phyloP scores from a whole-genome alignment of 2,329 filamentous ascomycete genomes.

The Paramyrothecium sp. region DNA sequence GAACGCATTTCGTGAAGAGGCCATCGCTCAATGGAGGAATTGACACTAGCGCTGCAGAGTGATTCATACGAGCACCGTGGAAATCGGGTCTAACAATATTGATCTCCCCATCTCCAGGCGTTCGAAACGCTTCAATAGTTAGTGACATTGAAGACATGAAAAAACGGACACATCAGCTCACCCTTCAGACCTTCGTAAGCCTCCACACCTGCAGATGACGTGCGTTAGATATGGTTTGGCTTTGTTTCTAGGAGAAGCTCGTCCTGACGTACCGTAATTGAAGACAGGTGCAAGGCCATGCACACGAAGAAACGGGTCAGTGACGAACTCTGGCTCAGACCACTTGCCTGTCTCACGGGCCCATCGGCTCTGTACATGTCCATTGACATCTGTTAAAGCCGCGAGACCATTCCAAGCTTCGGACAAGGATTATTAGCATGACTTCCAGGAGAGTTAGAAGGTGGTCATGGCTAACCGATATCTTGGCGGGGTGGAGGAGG shows the following conservation, averaged over 20 bases:
- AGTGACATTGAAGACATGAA: no score
- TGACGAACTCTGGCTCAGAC: constrained; percentile 4
- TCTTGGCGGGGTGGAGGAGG: no score
- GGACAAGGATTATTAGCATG: no score
- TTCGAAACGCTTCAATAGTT: constrained; percentile 1
- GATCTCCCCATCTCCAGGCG: neutral
- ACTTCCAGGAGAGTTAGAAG: no score
- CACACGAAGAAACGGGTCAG: constrained; percentile 3
- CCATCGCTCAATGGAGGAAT: constrained; percentile 60
- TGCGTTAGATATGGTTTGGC: neutral
- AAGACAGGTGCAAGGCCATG: constrained; percentile 8
- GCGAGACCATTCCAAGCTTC: no score
- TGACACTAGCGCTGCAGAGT: constrained; percentile 39
- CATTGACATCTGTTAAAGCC: neutral
- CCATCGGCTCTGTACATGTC: constrained; percentile 4
- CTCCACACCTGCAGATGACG: constrained; percentile 1
- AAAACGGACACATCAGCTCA: no score
- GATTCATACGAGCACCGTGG: constrained; percentile 2
- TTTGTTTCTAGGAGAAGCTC: neutral
- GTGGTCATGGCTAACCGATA: no score
- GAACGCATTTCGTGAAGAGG: constrained; percentile 57
- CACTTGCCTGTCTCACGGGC: constrained; percentile 1
- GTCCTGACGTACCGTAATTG: constrained; percentile 5
- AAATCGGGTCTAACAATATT: constrained; percentile 1
- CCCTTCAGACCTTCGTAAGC: constrained; percentile 8